Evolutionary conservation across 176 grass and related monocot species (phyloP).

Genomic region (Elaeis guineensis): DNA sequence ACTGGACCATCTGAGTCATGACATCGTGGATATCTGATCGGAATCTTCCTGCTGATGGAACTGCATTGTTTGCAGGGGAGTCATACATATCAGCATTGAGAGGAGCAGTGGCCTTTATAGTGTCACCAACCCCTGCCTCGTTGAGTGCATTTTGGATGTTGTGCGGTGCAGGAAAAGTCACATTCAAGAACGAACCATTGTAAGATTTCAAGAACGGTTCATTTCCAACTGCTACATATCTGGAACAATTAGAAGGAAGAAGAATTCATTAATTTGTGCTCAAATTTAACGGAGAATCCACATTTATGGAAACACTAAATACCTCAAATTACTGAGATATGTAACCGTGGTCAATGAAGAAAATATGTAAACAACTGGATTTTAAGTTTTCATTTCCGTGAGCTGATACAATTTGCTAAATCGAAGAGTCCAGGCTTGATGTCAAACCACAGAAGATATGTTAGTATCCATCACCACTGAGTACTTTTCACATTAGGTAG

Average conservation of each 20-base stretch:
- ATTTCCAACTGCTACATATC: conserved; percentile 35
- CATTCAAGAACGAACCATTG: conserved; percentile 27
- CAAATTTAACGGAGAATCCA: too few relatives aligned
- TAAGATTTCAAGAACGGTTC: conserved; percentile 30
- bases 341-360: too few relatives aligned
- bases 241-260: background rate
- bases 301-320: too few relatives aligned
- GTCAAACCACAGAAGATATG: too few relatives aligned
- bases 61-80: background rate
- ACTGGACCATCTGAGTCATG: conserved; percentile 17
- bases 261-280: background rate
- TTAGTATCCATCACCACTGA: too few relatives aligned
- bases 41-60: conserved; percentile 19
- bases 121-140: conserved; percentile 23
- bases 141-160: conserved; percentile 29
- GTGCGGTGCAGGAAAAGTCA: conserved; percentile 19
- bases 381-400: too few relatives aligned
- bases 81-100: conserved; percentile 35
- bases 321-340: too few relatives aligned
- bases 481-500: too few relatives aligned
- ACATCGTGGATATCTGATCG: conserved; percentile 7
- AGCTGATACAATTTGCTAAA: too few relatives aligned
- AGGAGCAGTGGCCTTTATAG: conserved; percentile 24
- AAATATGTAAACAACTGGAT: too few relatives aligned
- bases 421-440: too few relatives aligned